Percentiles rank a stretch among this genome's conserved stretches.
These are phyloP conservation scores for Nemania sp. DNA, from an alignment of 2,329 filamentous ascomycete species.

Conservation along the genomic window DNA sequence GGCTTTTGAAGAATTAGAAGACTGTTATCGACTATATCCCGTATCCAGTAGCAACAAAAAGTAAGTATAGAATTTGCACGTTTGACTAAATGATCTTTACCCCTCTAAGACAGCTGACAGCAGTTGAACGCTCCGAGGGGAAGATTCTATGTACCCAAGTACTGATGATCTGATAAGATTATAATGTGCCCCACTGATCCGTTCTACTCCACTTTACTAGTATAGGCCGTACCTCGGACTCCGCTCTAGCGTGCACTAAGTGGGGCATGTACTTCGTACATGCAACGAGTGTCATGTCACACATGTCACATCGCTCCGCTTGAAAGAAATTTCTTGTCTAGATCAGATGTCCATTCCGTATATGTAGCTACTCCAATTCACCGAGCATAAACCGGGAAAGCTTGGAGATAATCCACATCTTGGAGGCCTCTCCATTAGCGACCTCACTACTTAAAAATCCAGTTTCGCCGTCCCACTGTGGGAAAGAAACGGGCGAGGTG, in stretches of 20 bases:
- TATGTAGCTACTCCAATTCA: conserved; percentile 24
- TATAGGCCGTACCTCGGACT: too few species aligned
- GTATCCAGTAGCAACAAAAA: not conserved
- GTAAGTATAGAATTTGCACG: not conserved
- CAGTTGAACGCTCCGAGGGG: conserved; percentile 26
- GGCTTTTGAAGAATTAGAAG: not conserved
- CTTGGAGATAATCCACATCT: conserved; percentile 23
- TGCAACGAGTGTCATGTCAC: too few species aligned
- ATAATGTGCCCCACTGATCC: not conserved
- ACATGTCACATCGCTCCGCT: conserved; percentile 26
- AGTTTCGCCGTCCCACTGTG: conserved; percentile 27
- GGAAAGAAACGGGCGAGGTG: conserved; percentile 18
- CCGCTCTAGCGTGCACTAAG: too few species aligned
- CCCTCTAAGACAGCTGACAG: conserved; percentile 21
- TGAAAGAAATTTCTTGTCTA: conserved; percentile 22
- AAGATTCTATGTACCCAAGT: conserved; percentile 20
- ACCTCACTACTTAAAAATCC: conserved; percentile 18
- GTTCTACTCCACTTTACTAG: conserved; percentile 4
- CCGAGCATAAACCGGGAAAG: conserved; percentile 36
- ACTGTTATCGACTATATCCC: not conserved
- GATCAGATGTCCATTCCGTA: conserved; percentile 17
- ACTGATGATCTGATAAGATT: conserved; percentile 35
- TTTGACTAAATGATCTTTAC: conserved; percentile 3
- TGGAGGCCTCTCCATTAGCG: conserved; percentile 26
- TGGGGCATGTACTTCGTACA: too few species aligned